These are phyloP conservation scores for Termitomyces heimii DNA, from an alignment of 768 basidiomycete species.

Conservation along the genomic window DNA sequence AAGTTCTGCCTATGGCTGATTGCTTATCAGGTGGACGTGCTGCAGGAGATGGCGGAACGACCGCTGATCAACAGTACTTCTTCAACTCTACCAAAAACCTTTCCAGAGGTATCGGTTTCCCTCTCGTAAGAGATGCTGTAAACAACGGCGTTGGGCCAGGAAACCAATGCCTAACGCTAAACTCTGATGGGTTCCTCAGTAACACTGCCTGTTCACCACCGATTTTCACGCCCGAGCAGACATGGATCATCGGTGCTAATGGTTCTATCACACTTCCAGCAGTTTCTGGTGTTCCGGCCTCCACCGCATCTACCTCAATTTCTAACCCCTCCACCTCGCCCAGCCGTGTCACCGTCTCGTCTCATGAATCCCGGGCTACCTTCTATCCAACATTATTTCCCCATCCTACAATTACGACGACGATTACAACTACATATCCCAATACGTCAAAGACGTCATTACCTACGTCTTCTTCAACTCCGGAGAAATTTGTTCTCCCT, in stretches of 20 bases:
- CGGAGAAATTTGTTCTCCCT: constrained; percentile 16
- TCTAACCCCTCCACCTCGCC: neutral
- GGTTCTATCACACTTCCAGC: neutral
- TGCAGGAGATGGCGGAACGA: constrained; percentile 22
- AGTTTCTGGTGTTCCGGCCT: neutral
- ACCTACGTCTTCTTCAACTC: neutral
- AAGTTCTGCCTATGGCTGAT: neutral
- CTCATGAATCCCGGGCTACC: neutral
- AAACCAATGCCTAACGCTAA: constrained; percentile 19
- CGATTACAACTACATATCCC: no score
- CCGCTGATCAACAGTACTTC: constrained; percentile 20
- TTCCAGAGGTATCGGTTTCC: constrained; percentile 14
- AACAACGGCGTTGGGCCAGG: constrained; percentile 19
- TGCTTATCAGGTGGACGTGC: constrained; percentile 19
- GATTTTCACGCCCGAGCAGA: constrained; percentile 20
- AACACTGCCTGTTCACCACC: constrained; percentile 22
- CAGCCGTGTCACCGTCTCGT: neutral
- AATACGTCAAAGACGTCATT: neutral
- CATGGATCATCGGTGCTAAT: constrained; percentile 16
- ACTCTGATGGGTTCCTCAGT: constrained; percentile 20
- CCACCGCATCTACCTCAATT: neutral
- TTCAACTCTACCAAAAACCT: constrained; percentile 17
- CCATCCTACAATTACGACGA: neutral
- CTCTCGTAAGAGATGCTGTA: constrained; percentile 16
- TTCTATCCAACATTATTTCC: neutral